Base-by-base conservation (phyloP, 805 yeast genomes). In the Isabelozyma pseudorhagii region DNA sequence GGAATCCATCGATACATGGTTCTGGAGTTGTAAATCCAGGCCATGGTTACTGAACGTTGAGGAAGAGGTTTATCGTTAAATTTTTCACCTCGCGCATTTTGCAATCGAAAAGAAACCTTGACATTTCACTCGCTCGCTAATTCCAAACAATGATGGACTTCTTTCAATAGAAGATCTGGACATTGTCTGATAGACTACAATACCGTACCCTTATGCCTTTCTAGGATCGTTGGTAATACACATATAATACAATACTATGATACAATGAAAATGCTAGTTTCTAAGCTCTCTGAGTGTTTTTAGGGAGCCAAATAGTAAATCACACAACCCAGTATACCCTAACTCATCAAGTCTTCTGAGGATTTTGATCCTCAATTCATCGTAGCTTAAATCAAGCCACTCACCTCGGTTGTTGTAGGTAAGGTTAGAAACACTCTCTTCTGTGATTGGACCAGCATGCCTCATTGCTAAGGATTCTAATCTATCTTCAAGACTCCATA, bases 371-470 rank as follows among this genome's bases (percentile, higher is more conserved):
- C 79, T 74, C 27, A 83, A 50, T 10, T 74, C 78, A n/a, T 76
- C 79, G 56, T 73, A 77, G 13, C 60, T 61, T 25, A 61, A 50
- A n/a, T 58, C 50, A 5, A 79, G 57, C 82, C 82, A 78, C 11
- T 45, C 51, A 14, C 50, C 63, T 42, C 62, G 67, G 0, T 48
- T 49, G 38, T 71, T 68, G 39, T 56, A 53, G 0, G 52, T 42
- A 5, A 81, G 48, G 5, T 54, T 59, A 6, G 54, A 48, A n/a
- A 79, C 76, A 7, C 78, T 69, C 2, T 60, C 63, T 45, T 69
- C 73, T n/a, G 78, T 72, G 9, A 81, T 57, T 0, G 86, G 86
- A 0, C 86, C 86, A 9, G 75, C 78, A 47, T 78, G 78, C 17
- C 84, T 60, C 4, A 59, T 57, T 11, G 64, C 62, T 11, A 74